These are phyloP conservation scores for Leccinum obscurum DNA, from an alignment of 768 basidiomycete species.

Conservation along the genomic window DNA sequence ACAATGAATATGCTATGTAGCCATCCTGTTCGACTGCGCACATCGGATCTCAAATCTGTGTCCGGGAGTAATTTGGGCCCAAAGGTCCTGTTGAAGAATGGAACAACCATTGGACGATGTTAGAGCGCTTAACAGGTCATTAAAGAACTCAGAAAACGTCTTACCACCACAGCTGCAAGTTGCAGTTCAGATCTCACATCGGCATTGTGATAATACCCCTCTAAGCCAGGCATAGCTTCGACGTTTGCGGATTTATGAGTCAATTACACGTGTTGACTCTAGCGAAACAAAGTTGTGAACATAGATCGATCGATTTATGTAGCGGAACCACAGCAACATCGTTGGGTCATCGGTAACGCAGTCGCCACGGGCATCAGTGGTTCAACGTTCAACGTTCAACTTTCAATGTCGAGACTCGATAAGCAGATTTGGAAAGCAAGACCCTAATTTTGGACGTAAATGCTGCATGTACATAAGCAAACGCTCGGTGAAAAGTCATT, in stretches of 20 bases:
- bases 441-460: neutral
- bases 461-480: neutral
- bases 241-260: neutral
- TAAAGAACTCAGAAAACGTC: neutral
- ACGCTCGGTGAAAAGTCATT: neutral
- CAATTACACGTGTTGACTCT: neutral
- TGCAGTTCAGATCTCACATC: neutral
- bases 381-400: too few species aligned
- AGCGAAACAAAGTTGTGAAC: neutral
- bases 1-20: neutral
- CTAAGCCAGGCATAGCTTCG: neutral
- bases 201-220: neutral
- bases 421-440: neutral
- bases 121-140: neutral
- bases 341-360: neutral
- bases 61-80: neutral
- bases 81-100: neutral
- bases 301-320: neutral
- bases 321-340: neutral
- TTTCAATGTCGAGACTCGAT: too few species aligned
- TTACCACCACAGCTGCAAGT: neutral
- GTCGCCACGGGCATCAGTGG: neutral
- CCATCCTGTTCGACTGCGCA: neutral
- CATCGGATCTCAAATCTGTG: neutral
- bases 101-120: neutral